Evolutionary conservation across 306 rosid species (phyloP).

Genomic region (Vigna reflexopilosa): DNA sequence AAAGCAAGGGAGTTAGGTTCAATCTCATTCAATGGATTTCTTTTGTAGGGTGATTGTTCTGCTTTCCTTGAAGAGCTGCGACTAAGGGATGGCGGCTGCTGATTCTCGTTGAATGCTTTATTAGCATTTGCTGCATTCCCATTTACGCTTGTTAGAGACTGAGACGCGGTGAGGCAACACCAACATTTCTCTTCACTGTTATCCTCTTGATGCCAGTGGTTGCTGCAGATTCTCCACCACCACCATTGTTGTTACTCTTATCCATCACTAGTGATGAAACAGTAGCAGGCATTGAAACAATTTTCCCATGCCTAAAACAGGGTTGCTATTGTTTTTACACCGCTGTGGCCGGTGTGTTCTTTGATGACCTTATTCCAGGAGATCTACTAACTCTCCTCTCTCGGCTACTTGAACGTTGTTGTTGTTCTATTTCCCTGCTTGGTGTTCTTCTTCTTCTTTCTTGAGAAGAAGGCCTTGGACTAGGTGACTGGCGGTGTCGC

Average conservation of each 20-base stretch:
- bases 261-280: slow-evolving; percentile 79
- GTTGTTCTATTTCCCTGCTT: slow-evolving; percentile 83
- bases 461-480: slow-evolving; percentile 54
- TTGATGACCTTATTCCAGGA: slow-evolving; percentile 77
- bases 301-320: slow-evolving; percentile 67
- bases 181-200: slow-evolving; percentile 71
- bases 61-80: no score
- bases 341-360: slow-evolving; percentile 38
- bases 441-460: slow-evolving; percentile 79
- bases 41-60: no score
- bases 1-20: no score
- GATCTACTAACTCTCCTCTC: slow-evolving; percentile 89
- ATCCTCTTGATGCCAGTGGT: slow-evolving; percentile 65
- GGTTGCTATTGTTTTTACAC: slow-evolving; percentile 29
- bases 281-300: slow-evolving; percentile 92
- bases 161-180: slow-evolving; percentile 77
- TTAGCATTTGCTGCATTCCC: slow-evolving; percentile 49
- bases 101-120: no score
- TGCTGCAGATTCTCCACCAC: slow-evolving; percentile 55
- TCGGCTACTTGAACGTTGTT: slow-evolving; percentile 71
- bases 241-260: slow-evolving; percentile 66
- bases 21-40: no score
- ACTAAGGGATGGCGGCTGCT: no score
- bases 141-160: slow-evolving; percentile 68
- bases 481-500: slow-evolving; percentile 62